These are phyloP conservation scores for Fusarium burgessii DNA, from an alignment of 2,329 filamentous ascomycete species.

Conservation along the genomic window DNA sequence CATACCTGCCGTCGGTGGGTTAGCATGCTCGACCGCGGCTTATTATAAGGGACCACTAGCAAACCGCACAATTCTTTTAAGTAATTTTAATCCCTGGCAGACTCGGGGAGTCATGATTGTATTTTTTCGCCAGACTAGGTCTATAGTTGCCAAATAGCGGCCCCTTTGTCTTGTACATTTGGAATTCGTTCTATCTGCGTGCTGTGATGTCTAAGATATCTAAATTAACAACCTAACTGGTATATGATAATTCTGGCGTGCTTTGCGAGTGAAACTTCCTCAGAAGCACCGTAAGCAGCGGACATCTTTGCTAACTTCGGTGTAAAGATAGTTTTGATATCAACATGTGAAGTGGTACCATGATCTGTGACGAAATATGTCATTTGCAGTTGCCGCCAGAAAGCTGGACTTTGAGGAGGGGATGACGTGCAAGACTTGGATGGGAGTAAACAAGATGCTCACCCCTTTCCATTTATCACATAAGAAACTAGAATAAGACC, in stretches of 20 bases:
- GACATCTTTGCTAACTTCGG: not conserved
- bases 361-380: not conserved
- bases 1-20: not conserved
- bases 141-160: constrained; percentile 41
- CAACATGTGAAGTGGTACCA: not conserved
- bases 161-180: constrained; percentile 22
- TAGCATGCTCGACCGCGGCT: not conserved
- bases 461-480: not conserved
- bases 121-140: constrained; percentile 41
- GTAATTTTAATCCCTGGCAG: constrained; percentile 43
- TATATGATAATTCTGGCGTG: not conserved
- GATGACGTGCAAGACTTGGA: not conserved
- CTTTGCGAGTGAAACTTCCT: not conserved
- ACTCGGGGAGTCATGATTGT: constrained; percentile 38
- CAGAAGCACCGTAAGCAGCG: too few species aligned
- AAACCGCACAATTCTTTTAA: constrained; percentile 41
- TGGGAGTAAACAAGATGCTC: not conserved
- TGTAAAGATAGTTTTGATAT: not conserved
- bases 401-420: too few species aligned
- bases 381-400: not conserved
- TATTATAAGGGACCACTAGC: constrained; percentile 36
- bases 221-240: too few species aligned
- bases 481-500: not conserved
- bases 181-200: not conserved
- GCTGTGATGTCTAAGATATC: not conserved